Evolutionary conservation across 495 filamentous ascomycete genomes (phyloP).

Genomic region (Apiosordaria backusii): DNA sequence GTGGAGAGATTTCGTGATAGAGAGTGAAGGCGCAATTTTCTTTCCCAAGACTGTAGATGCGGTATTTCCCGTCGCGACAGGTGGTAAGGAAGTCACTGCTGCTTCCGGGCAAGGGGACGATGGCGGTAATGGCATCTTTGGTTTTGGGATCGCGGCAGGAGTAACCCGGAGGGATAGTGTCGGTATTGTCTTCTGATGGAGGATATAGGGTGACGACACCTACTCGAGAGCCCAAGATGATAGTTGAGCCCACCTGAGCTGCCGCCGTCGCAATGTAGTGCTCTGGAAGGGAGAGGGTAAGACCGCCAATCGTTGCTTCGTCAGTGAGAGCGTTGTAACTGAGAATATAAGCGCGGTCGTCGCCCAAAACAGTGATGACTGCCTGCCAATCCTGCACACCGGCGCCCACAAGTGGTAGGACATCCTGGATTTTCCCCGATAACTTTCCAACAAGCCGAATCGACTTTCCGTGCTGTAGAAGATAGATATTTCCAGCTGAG

Average conservation of each 20-base stretch:
- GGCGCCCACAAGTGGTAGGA: slow-evolving; percentile 33
- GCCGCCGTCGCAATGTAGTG: slow-evolving; percentile 32
- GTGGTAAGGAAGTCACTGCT: slow-evolving; percentile 57
- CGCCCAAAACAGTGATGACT: slow-evolving; percentile 25
- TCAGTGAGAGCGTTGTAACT: slow-evolving; percentile 13
- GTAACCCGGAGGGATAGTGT: slow-evolving; percentile 8
- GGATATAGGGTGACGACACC: slow-evolving; percentile 29
- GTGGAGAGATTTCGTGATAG: slow-evolving; percentile 47
- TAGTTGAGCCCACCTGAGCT: slow-evolving; percentile 36
- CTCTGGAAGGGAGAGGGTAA: slow-evolving; percentile 20
- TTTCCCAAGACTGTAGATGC: slow-evolving; percentile 47
- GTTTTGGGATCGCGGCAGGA: slow-evolving; percentile 45
- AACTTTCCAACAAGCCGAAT: slow-evolving; percentile 32
- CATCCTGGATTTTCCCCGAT: slow-evolving; percentile 51
- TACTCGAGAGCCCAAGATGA: slow-evolving; percentile 66
- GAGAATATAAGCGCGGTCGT: slow-evolving; percentile 22
- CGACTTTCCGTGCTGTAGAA: slow-evolving; percentile 35
- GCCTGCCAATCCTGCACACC: slow-evolving; percentile 15
- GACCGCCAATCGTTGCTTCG: not conserved
- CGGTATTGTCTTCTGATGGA: not conserved
- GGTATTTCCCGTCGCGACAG: slow-evolving; percentile 70
- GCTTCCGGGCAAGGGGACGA: slow-evolving; percentile 42
- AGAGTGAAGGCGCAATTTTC: slow-evolving; percentile 22
- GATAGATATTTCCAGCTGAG: slow-evolving; percentile 49
- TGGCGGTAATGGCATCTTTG: slow-evolving; percentile 67